Percentiles rank a stretch among this genome's conserved stretches.
phyloP scores from a whole-genome alignment of 2,329 filamentous ascomycete genomes.

The Pseudogymnoascus sp. region DNA sequence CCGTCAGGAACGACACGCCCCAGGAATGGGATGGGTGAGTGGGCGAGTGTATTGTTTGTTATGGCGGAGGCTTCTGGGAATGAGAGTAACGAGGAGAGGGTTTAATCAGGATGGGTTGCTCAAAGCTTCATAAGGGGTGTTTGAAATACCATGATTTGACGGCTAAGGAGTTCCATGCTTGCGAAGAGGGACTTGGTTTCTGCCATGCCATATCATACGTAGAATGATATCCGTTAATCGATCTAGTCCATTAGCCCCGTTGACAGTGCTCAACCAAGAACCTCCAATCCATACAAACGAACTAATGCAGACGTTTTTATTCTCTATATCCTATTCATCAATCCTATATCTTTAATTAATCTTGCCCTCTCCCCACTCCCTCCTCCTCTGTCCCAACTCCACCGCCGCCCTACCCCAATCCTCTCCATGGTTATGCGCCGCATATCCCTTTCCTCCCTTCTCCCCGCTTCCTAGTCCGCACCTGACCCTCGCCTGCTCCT shows the following conservation, averaged over 20 bases:
- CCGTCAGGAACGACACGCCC: too few relatives aligned
- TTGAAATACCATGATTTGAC: too few relatives aligned
- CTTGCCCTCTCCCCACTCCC: slow-evolving; percentile 57
- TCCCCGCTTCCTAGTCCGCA: slow-evolving; percentile 78
- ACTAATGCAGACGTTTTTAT: not conserved
- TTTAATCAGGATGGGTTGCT: too few relatives aligned
- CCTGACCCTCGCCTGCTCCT: slow-evolving; percentile 78
- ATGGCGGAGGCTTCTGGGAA: not conserved
- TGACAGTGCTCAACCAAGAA: not conserved
- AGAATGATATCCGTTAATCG: not conserved
- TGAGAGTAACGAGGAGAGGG: not conserved
- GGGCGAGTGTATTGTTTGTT: not conserved
- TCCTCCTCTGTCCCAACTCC: slow-evolving; percentile 84
- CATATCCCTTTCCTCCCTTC: slow-evolving; percentile 60
- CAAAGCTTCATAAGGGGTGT: too few relatives aligned
- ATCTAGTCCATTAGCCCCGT: not conserved
- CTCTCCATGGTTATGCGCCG: slow-evolving; percentile 84
- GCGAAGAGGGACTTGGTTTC: not conserved
- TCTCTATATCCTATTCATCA: not conserved
- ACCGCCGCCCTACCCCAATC: slow-evolving; percentile 95
- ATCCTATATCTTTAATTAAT: not conserved
- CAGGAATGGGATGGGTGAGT: not conserved
- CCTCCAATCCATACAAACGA: not conserved
- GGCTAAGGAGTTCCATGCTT: too few relatives aligned
- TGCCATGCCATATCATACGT: too few relatives aligned